Evolutionary conservation across 1,139 yeast species (phyloP).

Genomic region (Zygosaccharomyces sapae): DNA sequence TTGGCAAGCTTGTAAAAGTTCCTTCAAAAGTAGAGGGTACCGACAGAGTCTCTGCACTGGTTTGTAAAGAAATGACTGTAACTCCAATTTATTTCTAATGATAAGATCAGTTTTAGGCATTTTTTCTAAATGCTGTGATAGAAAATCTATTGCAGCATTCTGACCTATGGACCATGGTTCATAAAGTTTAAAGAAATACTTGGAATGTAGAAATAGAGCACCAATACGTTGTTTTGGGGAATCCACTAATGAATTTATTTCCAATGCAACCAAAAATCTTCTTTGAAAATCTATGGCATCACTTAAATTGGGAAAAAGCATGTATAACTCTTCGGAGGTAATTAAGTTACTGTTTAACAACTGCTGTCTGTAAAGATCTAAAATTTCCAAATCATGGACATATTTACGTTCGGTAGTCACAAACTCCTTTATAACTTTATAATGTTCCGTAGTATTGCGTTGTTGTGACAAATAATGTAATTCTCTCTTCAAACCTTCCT

Average conservation of each 20-base stretch:
- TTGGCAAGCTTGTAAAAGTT: conserved; percentile 59
- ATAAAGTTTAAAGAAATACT: conserved; percentile 80
- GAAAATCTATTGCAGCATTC: conserved; percentile 77
- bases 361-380: conserved; percentile 65
- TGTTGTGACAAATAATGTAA: conserved; percentile 10
- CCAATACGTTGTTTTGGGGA: conserved; percentile 81
- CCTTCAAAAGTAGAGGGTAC: conserved; percentile 78
- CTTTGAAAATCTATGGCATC: conserved; percentile 90
- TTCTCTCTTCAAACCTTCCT: conserved; percentile 20
- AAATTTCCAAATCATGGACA: conserved; percentile 80
- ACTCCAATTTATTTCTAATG: conserved; percentile 82
- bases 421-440: conserved; percentile 75
- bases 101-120: conserved; percentile 39
- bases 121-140: conserved; percentile 45
- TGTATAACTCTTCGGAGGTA: conserved; percentile 74
- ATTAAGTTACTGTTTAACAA: conserved; percentile 61
- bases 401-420: conserved; percentile 88
- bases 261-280: conserved; percentile 80
- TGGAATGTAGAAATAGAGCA: conserved; percentile 75
- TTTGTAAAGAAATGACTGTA: conserved; percentile 83
- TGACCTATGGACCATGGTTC: conserved; percentile 90
- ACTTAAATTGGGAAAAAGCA: conserved; percentile 79
- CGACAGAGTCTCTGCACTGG: conserved; percentile 95
- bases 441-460: conserved; percentile 21
- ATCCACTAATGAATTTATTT: conserved; percentile 77